These are phyloP conservation scores for Hydnomerulius pinastri DNA, from an alignment of 768 basidiomycete genomes.

Conservation along the genomic window DNA sequence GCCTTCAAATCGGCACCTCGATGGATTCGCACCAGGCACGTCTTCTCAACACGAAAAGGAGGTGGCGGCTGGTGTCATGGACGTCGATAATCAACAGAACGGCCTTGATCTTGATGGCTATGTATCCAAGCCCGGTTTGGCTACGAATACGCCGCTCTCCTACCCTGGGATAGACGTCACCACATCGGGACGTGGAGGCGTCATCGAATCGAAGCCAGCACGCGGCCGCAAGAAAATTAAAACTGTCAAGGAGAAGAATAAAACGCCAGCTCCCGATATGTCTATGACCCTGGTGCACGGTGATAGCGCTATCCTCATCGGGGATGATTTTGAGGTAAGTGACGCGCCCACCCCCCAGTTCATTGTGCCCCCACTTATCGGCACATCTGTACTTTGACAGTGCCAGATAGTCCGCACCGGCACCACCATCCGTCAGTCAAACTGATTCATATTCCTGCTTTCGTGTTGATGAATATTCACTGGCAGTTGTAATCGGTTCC, in stretches of 20 bases:
- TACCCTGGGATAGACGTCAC: background rate
- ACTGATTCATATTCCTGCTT: background rate
- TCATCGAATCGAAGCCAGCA: background rate
- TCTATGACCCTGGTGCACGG: slow-evolving; percentile 41
- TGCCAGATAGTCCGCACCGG: slow-evolving; percentile 31
- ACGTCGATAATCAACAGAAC: background rate
- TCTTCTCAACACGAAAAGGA: slow-evolving; percentile 3
- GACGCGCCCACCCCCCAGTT: slow-evolving; percentile 2
- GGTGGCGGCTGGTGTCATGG: slow-evolving; percentile 7
- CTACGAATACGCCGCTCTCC: background rate
- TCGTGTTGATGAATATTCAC: slow-evolving; percentile 13
- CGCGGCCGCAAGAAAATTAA: slow-evolving; percentile 19
- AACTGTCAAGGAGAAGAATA: slow-evolving; percentile 15
- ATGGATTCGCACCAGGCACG: background rate
- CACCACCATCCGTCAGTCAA: slow-evolving; percentile 32
- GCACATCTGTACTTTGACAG: slow-evolving; percentile 15
- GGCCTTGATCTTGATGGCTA: background rate
- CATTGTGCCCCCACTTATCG: background rate
- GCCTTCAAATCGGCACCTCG: background rate
- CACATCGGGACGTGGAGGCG: slow-evolving; percentile 2
- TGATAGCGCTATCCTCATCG: slow-evolving; percentile 36
- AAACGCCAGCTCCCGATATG: slow-evolving; percentile 18
- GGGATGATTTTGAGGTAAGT: slow-evolving; percentile 45
- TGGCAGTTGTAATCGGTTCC: slow-evolving; percentile 31
- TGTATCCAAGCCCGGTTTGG: background rate